Evolutionary conservation across 805 yeast genomes (phyloP).

Genomic region (Scheffersomyces ergatensis): DNA sequence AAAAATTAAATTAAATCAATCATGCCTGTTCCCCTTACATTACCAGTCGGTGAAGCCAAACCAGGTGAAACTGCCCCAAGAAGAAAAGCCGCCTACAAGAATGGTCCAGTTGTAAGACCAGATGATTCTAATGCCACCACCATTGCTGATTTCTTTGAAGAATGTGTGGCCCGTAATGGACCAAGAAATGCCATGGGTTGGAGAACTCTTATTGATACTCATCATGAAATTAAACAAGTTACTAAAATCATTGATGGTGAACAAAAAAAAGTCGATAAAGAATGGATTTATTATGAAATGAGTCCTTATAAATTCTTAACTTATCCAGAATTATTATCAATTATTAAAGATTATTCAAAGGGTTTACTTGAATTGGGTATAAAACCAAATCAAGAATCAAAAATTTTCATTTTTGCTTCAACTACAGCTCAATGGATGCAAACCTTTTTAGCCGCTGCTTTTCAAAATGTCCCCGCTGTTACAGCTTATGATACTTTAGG

Average conservation of each 20-base stretch:
- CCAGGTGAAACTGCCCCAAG: conserved; percentile 83
- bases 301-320: conserved; percentile 67
- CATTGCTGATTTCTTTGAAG: conserved; percentile 65
- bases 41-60: conserved; percentile 68
- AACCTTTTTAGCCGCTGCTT: conserved; percentile 71
- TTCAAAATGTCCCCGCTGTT: conserved; percentile 81
- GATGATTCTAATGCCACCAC: conserved; percentile 60
- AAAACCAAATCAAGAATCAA: conserved; percentile 54
- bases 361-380: conserved; percentile 79
- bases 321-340: conserved; percentile 52
- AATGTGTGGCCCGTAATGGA: conserved; percentile 58
- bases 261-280: conserved; percentile 68
- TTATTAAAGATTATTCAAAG: conserved; percentile 58
- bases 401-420: conserved; percentile 80
- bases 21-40: conserved; percentile 29
- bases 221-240: conserved; percentile 71
- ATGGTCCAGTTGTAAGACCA: conserved; percentile 59
- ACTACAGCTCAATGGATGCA: conserved; percentile 93
- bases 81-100: conserved; percentile 54
- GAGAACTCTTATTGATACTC: conserved; percentile 73
- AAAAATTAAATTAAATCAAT: too few relatives aligned
- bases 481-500: conserved; percentile 97
- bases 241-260: conserved; percentile 79
- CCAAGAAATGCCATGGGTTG: conserved; percentile 63
- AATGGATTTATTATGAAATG: conserved; percentile 84